phyloP scores from a whole-genome alignment of 139 green algal species.

The Asterochloris erici region DNA sequence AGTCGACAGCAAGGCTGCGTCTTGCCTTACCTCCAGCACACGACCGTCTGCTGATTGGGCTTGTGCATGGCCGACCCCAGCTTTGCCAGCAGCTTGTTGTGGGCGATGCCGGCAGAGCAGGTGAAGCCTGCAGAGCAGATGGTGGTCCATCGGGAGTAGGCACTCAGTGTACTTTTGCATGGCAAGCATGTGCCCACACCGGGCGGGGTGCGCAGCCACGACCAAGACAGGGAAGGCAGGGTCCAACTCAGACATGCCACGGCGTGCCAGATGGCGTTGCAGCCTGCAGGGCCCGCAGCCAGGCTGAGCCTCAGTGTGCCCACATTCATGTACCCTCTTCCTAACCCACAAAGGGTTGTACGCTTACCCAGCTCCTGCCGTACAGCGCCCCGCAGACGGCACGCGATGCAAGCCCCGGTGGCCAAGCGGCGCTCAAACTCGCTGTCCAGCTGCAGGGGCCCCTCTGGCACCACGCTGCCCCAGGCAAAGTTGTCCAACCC shows the following conservation, averaged over 20 bases:
- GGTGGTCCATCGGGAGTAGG: no score
- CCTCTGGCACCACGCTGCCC: conserved; percentile 53
- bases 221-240: no score
- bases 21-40: conserved; percentile 44
- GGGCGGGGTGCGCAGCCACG: no score
- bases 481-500: conserved; percentile 35
- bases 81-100: conserved; percentile 93
- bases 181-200: no score
- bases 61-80: conserved; percentile 80
- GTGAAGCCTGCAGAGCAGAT: conserved; percentile 47
- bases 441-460: conserved; percentile 32
- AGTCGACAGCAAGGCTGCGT: no score
- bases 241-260: no score
- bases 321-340: no score
- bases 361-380: conserved; percentile 42
- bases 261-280: no score
- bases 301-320: no score
- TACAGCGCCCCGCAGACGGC: conserved; percentile 52
- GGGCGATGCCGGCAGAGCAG: conserved; percentile 52
- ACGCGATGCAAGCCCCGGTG: conserved; percentile 54
- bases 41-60: conserved; percentile 83
- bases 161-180: no score
- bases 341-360: no score
- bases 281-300: no score
- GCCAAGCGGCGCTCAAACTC: conserved; percentile 66